These are phyloP conservation scores for Kickxella alabastrina DNA, from an alignment of 192 early-diverging fungal species.

Conservation along the genomic window DNA sequence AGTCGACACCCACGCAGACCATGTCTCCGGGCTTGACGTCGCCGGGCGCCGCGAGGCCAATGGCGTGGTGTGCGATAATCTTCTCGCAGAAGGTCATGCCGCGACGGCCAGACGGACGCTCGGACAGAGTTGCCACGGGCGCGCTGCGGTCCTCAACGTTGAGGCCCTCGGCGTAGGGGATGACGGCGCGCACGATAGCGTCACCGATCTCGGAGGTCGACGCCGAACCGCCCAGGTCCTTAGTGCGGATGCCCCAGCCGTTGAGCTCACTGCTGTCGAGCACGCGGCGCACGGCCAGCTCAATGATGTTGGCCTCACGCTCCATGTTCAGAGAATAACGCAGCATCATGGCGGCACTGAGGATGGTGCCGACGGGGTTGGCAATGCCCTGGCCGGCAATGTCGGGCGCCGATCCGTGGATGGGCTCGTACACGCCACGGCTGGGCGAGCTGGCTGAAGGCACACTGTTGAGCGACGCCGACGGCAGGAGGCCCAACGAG, in stretches of 20 bases:
- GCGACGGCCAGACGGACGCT: conserved; percentile 56
- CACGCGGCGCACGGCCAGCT: conserved; percentile 87
- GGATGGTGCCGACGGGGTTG: conserved; percentile 97
- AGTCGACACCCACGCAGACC: conserved; percentile 77
- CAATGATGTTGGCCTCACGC: conserved; percentile 85
- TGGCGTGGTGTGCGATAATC: conserved; percentile 72
- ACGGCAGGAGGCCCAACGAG: conserved; percentile 87
- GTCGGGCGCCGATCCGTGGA: conserved; percentile 98
- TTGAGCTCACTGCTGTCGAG: conserved; percentile 75
- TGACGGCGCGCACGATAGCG: conserved; percentile 73
- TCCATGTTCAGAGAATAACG: conserved; percentile 91
- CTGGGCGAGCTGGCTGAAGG: conserved; percentile 67
- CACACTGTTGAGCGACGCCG: conserved; percentile 84
- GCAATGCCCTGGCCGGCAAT: conserved; percentile 96
- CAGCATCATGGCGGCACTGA: conserved; percentile 90
- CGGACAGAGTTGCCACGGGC: conserved; percentile 41
- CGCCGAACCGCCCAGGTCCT: conserved; percentile 82
- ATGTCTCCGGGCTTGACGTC: conserved; percentile 74
- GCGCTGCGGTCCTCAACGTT: conserved; percentile 50
- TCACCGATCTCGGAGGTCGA: conserved; percentile 91
- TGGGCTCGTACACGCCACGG: conserved; percentile 96
- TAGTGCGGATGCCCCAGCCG: conserved; percentile 75
- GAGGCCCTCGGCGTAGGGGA: conserved; percentile 60
- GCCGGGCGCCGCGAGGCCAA: conserved; percentile 62
- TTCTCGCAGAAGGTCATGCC: conserved; percentile 75